phyloP scores from a whole-genome alignment of 2,329 filamentous ascomycete genomes.

The Bipolaris cookei region DNA sequence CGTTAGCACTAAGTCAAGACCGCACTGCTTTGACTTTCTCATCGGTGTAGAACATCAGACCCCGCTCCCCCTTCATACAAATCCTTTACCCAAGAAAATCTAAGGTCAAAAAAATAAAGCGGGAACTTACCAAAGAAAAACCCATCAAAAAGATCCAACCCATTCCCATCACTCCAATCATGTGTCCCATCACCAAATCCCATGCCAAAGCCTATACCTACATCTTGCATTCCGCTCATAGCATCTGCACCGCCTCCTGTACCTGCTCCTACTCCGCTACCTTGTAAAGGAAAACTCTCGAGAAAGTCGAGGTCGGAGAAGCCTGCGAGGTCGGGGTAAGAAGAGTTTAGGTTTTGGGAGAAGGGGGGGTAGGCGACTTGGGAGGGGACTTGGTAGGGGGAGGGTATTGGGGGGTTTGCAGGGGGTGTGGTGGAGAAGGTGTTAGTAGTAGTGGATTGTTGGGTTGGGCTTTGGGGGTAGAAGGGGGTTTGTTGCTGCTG shows the following conservation, averaged over 20 bases:
- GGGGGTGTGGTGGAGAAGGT: constrained; percentile 16
- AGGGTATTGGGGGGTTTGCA: constrained; percentile 16
- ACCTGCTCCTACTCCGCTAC: neutral
- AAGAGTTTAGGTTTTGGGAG: constrained; percentile 32
- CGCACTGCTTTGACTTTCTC: too few relatives aligned
- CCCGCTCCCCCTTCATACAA: too few relatives aligned
- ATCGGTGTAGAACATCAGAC: too few relatives aligned
- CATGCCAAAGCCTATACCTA: constrained; percentile 66
- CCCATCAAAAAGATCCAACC: constrained; percentile 66
- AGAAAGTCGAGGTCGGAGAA: constrained; percentile 63
- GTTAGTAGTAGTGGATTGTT: constrained; percentile 2
- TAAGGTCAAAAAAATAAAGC: neutral
- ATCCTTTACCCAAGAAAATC: neutral
- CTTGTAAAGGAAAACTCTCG: constrained; percentile 55
- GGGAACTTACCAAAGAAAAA: constrained; percentile 53
- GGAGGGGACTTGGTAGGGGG: constrained; percentile 39
- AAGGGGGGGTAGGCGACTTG: constrained; percentile 42
- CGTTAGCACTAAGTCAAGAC: too few relatives aligned
- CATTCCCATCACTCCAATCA: constrained; percentile 59
- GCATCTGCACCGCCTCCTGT: too few relatives aligned
- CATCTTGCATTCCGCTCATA: constrained; percentile 58
- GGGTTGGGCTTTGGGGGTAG: constrained; percentile 21
- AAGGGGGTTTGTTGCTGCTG: constrained; percentile 7
- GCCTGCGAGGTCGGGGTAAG: constrained; percentile 40
- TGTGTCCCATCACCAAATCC: constrained; percentile 58